phyloP scores from a whole-genome alignment of 345 rosid genomes.

The Salix arbutifolia region DNA sequence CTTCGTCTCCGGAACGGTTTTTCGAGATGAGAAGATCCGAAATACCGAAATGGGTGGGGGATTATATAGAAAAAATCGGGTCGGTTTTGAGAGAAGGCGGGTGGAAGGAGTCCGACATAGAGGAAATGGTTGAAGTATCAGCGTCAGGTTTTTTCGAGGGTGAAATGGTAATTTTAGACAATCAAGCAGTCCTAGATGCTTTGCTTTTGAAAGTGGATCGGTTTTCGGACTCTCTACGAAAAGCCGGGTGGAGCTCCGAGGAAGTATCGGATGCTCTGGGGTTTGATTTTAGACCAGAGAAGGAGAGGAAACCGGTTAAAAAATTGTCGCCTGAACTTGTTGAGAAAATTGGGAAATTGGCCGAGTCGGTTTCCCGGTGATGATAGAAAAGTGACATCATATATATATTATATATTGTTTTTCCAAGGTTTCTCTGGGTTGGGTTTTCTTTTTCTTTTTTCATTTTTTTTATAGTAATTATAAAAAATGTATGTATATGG shows the following conservation, averaged over 20 bases:
- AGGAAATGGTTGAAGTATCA: conserved; percentile 70
- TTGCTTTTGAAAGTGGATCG: conserved; percentile 83
- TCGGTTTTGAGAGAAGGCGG: conserved; percentile 80
- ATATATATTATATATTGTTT: neutral
- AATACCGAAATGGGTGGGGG: conserved; percentile 80
- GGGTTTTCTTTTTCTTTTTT: neutral
- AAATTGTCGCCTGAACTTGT: conserved; percentile 68
- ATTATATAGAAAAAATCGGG: conserved; percentile 68
- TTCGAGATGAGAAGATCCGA: conserved; percentile 61
- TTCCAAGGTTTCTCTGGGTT: conserved; percentile 10
- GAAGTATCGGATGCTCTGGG: conserved; percentile 86
- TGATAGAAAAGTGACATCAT: conserved; percentile 15
- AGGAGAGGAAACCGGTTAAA: conserved; percentile 67
- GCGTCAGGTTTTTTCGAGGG: conserved; percentile 81
- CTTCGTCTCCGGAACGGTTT: conserved; percentile 71
- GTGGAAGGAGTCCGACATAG: conserved; percentile 77
- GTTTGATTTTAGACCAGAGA: conserved; percentile 76
- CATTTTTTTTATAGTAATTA: conserved; percentile 6
- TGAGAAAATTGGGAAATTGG: conserved; percentile 71
- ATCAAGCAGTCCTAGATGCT: conserved; percentile 74
- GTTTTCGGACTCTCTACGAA: conserved; percentile 75
- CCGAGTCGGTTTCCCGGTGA: conserved; percentile 74
- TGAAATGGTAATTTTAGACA: conserved; percentile 72
- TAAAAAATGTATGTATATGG: conserved; percentile 20
- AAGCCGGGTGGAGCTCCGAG: conserved; percentile 97